A percentile compares a stretch with the other conserved stretches of the same genome.
Evolutionary conservation across 129 eudicot genomes (phyloP).

Genomic region (Flaveria bidentis): DNA sequence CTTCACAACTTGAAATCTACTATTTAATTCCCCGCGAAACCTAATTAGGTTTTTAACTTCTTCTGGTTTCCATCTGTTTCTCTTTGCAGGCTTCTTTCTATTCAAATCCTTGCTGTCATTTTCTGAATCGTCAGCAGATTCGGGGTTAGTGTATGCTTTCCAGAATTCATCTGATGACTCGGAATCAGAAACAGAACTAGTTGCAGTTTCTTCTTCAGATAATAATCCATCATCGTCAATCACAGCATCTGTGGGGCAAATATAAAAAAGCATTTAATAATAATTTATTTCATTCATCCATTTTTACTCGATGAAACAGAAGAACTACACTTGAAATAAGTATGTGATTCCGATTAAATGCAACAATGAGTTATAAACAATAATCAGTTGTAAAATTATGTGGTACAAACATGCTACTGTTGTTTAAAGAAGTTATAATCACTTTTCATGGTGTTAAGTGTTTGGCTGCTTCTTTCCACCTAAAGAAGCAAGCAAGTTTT

Average conservation of each 20-base stretch:
- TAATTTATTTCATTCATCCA: not conserved
- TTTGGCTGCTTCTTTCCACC: too few species aligned
- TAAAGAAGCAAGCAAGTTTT: not conserved
- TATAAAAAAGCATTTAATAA: not conserved
- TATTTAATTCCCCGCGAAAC: constrained; percentile 71
- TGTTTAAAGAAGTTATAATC: not conserved
- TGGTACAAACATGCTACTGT: not conserved
- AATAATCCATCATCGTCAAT: constrained; percentile 34
- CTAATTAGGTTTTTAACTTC: constrained; percentile 71
- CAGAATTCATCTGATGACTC: constrained; percentile 60
- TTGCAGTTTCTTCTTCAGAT: constrained; percentile 49
- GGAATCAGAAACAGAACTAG: constrained; percentile 33
- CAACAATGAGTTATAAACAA: not conserved
- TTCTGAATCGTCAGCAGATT: constrained; percentile 28
- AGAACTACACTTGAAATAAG: not conserved
- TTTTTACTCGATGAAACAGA: not conserved
- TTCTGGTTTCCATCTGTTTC: constrained; percentile 92
- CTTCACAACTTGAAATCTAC: constrained; percentile 80
- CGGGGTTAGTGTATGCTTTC: constrained; percentile 45
- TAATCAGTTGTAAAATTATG: not conserved
- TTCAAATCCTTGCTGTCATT: constrained; percentile 31
- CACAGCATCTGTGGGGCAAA: constrained; percentile 43
- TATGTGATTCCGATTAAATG: not conserved
- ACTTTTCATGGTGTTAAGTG: not conserved
- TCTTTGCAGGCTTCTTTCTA: constrained; percentile 49